Conservation (phyloP, 352 stramenopile genomes). For the Thalassiosira exigua region DNA sequence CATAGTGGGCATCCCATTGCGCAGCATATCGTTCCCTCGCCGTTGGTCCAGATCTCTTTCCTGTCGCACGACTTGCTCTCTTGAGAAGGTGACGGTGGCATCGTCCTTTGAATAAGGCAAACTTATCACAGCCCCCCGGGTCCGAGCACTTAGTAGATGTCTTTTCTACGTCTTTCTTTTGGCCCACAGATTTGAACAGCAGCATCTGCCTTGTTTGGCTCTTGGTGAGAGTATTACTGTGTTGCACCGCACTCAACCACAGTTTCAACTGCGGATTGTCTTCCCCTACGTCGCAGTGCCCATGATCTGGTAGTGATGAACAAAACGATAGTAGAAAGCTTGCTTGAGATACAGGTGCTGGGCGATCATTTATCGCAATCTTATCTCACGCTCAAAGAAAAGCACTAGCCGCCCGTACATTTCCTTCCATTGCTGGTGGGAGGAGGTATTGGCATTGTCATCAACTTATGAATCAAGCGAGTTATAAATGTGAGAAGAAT, state of each 20-base stretch:
- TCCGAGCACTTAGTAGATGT: not conserved
- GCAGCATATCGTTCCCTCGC: not conserved
- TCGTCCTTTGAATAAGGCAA: conserved; percentile 7
- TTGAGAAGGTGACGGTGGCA: not conserved
- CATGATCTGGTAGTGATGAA: conserved; percentile 7
- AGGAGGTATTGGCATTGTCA: no score
- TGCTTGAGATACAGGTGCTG: not conserved
- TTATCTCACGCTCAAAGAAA: no score
- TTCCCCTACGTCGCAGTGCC: conserved; percentile 5
- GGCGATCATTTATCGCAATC: no score
- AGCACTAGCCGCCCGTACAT: no score
- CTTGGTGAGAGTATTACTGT: not conserved
- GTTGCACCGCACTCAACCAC: not conserved
- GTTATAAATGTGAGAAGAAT: no score
- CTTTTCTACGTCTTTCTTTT: conserved; percentile 1
- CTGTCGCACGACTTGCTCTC: no score
- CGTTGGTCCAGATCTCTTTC: not conserved
- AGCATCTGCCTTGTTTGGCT: not conserved
- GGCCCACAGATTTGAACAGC: not conserved
- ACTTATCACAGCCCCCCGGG: conserved; percentile 3
- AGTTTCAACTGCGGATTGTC: conserved; percentile 3
- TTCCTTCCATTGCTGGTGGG: no score
- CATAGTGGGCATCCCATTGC: not conserved
- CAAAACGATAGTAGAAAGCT: not conserved
- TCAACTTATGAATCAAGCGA: no score